Base-by-base conservation (phyloP, 2,329 filamentous ascomycete species). In the Pseudogymnoascus sp. region DNA sequence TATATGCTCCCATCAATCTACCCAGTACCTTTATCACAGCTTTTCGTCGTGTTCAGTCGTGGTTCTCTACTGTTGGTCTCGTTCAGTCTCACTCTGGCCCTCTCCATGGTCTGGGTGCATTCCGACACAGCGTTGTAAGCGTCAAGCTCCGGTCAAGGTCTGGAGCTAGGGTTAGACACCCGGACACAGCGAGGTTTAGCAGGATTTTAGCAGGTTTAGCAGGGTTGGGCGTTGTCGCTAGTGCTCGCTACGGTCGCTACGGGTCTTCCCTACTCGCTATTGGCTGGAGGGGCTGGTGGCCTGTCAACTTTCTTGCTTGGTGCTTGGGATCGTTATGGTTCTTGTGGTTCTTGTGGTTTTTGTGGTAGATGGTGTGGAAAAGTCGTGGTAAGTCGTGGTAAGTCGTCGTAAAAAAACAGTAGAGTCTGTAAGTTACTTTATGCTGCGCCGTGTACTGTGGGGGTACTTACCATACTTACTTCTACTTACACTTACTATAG, bases 151-250 rank as follows among this genome's bases (percentile, higher is more conserved):
- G 23, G 23, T 17, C 23, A 28, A 50, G 15, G 9, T n/a, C 44
- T 50, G 44, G 44, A 50, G 44, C 44, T 50, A 50, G 44, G 44
- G 44, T 50, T 50, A 50, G 44, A 50, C 44, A 50, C 23, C 44
- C 44, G 44, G 23, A 50, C 44, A 50, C 44, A 50, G 44, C 23
- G 28, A 44, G 17, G 19, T 13, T 44, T 44, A 28, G 44, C 15
- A 28, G 8, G 33, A n/a, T n/a, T 15, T 36, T 36, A 23, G 19
- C 17, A 21, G 17, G 40, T 21, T 44, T 44, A 44, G 40, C 40
- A 42, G 17, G 38, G 4, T 42, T 42, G 38, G 38, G 3, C 38
- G 17, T 6, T 10, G 38, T 42, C 11, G 42, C 42, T 26, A 47
- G 42, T 15, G 42, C 23, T 42, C 42, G 42, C 42, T 47, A 23